Base-by-base conservation (phyloP, 1,139 yeast species). In the Saccharomyces pastorianus region DNA sequence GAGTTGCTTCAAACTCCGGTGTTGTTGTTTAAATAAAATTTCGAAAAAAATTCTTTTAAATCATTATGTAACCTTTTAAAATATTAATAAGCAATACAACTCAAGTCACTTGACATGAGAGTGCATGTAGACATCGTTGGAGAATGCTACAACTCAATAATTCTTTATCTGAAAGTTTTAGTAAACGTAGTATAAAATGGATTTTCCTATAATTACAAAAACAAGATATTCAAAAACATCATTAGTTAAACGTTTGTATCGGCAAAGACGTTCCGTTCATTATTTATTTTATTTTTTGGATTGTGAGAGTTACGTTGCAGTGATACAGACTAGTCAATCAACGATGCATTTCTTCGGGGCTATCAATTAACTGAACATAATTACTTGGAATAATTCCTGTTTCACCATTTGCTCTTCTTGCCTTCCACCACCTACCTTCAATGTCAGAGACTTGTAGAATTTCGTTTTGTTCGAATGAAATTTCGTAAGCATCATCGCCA, bases 1-100 rank as follows among this genome's bases (percentile, higher is more conserved):
- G 99, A 85, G 93, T 95, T 81, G 99, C 99, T 76, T 90, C 98
- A 71, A 90, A 90, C 93, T 95, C 99, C 73, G 99, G 99, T 88
- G 99, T 95, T 77, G 99, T 95, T 79, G 99, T 90, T 77, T 93
- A 91, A 81, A 51, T 47, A 48, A 50, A 51, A 53, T 47, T 48
- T 54, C 51, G 48, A 46, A 32, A 50, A 20, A 26, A 51, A 29
- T 25, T 48, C 32, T 48, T 26, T 46, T 28, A 27, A 49, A 49
- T 34, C 42, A 23, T 26, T 49, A 28, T 49, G 51, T 49, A 49
- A 29, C 42, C 51, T 50, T 29, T 31, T 50, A 50, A 26, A 41
- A 50, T 46, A 46, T 48, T 20, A 27, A 32, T 54, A 51, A 41
- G n/a, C 53, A 54, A 28, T 29, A 20, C 38, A 50, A 31, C n/a